Evolutionary conservation across 257 asterid genomes (phyloP), one percentile per base, ranked within the genome.

Genomic region (Mitragyna speciosa): DNA sequence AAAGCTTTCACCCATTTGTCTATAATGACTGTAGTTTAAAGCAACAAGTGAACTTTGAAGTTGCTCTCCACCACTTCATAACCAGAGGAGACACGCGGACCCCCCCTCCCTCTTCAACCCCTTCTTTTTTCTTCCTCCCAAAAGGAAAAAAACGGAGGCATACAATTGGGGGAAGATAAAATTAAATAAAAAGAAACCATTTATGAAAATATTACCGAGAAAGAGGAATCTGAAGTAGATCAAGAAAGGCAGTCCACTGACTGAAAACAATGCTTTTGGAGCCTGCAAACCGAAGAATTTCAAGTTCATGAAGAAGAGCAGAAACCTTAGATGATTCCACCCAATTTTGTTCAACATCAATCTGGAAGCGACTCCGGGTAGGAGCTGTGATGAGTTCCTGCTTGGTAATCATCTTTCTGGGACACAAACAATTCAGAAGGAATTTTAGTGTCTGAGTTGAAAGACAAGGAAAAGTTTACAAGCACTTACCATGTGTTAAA

Each of bases 211-310:
- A 33, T 70, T 87, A 94, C 99, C 97, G 86, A 75, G 96, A 86
- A 72, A 95, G 94, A 86, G 98, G 96, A 91, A 95, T 89, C 90
- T 95, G 96, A 89, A 95, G 54, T 47, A 95, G 90, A 86, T 95
- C 99, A 85, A 93, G 83, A 84, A 95, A 95, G 78, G 98, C 97
- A 81, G 99, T 93, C 99, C 99, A 95, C 84, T 95, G 99, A 84
- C 99, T 95, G 88, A 95, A 93, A 80, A 95, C 90, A 49, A 95
- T 92, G 84, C 99, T 95, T 86, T 95, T 95, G 80, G 98, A 88
- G 79, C 95, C 90, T 52, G 45, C 81, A 12, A 87, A 70, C 69
- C 74, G 89, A 66, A 89, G 84, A 82, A 70, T 67, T 88, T 84
- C 82, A 54, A 95, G 84, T 82, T 95, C 99, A 73, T 58, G 80